Base-by-base conservation (phyloP, 495 filamentous ascomycete species). In the Aspergillus saccharolyticus region DNA sequence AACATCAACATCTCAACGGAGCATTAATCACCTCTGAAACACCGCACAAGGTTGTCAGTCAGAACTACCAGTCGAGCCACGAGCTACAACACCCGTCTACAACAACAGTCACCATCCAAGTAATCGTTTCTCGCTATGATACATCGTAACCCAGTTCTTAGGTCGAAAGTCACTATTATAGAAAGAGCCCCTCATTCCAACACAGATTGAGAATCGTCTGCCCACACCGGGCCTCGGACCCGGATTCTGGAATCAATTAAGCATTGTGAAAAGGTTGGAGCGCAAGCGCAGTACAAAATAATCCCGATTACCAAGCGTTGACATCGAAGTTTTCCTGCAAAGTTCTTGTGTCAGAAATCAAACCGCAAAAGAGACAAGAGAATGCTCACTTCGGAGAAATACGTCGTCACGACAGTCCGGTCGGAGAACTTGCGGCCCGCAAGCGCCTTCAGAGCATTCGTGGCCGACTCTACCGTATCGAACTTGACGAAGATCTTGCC, bases 401-500 rank as follows among this genome's bases (percentile, higher is more conserved):
- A 96, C 15, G 95, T 96, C 9, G 89, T 90, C 33, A 98, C 95
- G 18, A 98, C 94, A 8, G 94, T 98, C 42, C 94, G 84, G 72
- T 96, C 90, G 1, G 90, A 89, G 67, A 97, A 98, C 70, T 97
- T 96, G 52, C 94, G 81, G 43, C 94, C 94, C 12, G 95, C 95
- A 57, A 98, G 80, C 43, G 90, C 85, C 61, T 85, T 82, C 48
- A 97, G 78, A 12, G 94, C 94, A 63, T 85, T 89, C 50, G 86
- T 84, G n/a, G 95, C 89, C 1, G 84, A 82, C 55, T 91, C 89
- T 7, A 83, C 74, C 2, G 76, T 83, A 48, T 93, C 91, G 64
- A 87, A 98, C 74, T 96, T 97, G 78, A 98, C 83, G 66, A 83
- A 98, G 59, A 98, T 97, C 82, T 97, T 97, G 65, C 93, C 93